Base-by-base conservation (phyloP, 2,329 filamentous ascomycete genomes). In the Cordyceps pruinosa region DNA sequence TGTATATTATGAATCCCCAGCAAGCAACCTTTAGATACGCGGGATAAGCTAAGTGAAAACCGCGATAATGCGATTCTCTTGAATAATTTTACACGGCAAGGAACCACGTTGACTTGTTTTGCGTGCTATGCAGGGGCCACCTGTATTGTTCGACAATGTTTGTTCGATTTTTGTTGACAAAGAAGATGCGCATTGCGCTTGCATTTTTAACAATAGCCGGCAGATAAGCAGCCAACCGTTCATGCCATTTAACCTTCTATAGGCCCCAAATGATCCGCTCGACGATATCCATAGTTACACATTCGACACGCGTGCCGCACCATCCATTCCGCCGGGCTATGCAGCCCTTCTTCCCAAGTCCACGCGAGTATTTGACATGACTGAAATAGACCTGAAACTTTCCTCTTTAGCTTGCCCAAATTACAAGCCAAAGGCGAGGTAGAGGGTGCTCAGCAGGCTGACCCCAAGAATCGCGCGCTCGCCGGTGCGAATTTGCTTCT, bases 381-480 rank as follows among this genome's bases (percentile, higher is more conserved):
- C 39, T 25, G 45, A 47, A 30, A 66, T 58, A 58, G 26, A 10
- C 5, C 21, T 6, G 26, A 28, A 7, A 17, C 13, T 9, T 21
- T 3, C 6, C 10, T 30, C 12, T 21, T 4, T 1, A 5, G 8
- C 37, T 19, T 9, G 37, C 37, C 6, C 45, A 44, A 26, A 49
- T 69, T 74, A 81, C 64, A 79, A 60, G 49, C 81, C 72, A 63
- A 80, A 78, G 32, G 75, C 77, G 39, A 84, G 68, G 41, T 72
- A 75, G 59, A 79, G 63, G 6, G 68, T 62, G 66, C 76, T 58
- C 61, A 72, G 3, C 4, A 79, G 67, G 30, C 80, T 66, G 39
- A 74, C 76, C 9, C 68, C 71, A 76, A 80, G 81, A 57, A 84
- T 70, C 30, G 70, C 69, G 66, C 72, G 75, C 62, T 80, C 78